Base-by-base conservation (phyloP, 306 rosid genomes). In the Canavalia gladiata region DNA sequence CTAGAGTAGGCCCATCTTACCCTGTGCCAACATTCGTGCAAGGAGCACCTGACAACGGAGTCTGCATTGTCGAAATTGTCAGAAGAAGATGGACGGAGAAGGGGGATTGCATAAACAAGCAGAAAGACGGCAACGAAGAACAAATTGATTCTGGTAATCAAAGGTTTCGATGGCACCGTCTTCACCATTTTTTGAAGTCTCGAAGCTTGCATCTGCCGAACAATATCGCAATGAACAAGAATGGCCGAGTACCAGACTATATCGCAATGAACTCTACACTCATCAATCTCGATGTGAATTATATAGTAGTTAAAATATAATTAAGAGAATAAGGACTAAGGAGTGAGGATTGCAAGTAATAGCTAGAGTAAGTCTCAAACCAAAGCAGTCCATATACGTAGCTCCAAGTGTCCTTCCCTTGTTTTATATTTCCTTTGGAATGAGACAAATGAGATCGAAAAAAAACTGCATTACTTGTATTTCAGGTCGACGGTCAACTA, bases 11-110 rank as follows among this genome's bases (percentile, higher is more conserved):
- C 97, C 90, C 90, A 91, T 90, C 94, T 91, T 77, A 90, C 97
- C 92, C 88, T 91, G 78, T 86, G 93, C 86, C 74, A 86, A 82
- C 97, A 91, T 82, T 87, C 90, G 0, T 68, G 80, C 69, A 94
- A 56, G 30, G 98, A 91, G 87, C 97, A 94, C 72, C 87, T 63
- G 47, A 90, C 89, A 4, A 87, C 77, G 29, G 91, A 84, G 25
- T 87, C 89, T 5, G 94, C 88, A 84, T 88, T 89, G 51, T 87
- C 86, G 4, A 87, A 83, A 74, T 93, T 91, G 50, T 67, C 18
- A 1, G 97, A 87, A 51, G 89, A 73, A 73, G 88, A 81, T 25
- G 97, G 93, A 77, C 65, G 88, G 76, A 89, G 98, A 85, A 91
- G 88, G 69, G 90, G 84, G 71, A 75, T 74, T 30, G 85, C 88